phyloP scores from a whole-genome alignment of 2,329 filamentous ascomycete genomes.

The Colletotrichum sidae region DNA sequence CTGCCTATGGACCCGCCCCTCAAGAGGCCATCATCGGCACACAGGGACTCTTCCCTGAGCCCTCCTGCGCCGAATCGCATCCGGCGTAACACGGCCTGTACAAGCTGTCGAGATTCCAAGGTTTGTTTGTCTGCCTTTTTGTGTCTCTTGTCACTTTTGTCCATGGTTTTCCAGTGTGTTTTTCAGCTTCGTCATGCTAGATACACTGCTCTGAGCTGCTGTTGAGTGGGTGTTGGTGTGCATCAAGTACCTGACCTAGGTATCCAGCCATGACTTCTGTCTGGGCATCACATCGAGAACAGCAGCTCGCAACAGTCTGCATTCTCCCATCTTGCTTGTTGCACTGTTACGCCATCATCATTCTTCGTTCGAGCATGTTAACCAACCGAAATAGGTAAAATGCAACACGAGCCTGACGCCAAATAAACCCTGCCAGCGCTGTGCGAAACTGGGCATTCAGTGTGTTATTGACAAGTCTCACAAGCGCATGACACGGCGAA shows the following conservation, averaged over 20 bases:
- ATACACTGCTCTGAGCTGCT: constrained; percentile 4
- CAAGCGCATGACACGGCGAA: constrained; percentile 58
- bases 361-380: constrained; percentile 14
- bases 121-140: constrained; percentile 41
- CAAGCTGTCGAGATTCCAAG: constrained; percentile 50
- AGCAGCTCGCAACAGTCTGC: not conserved
- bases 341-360: not conserved
- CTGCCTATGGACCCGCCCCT: constrained; percentile 31
- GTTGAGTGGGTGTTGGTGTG: too few species aligned
- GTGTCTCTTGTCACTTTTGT: not conserved
- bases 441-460: constrained; percentile 55
- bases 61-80: constrained; percentile 41
- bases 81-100: constrained; percentile 47
- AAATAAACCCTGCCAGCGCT: constrained; percentile 58
- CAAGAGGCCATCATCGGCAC: constrained; percentile 33
- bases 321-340: not conserved
- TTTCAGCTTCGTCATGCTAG: not conserved
- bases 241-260: too few species aligned
- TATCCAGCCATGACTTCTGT: too few species aligned
- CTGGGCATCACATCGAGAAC: too few species aligned
- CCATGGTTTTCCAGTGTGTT: not conserved
- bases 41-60: constrained; percentile 26
- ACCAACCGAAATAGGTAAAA: constrained; percentile 51
- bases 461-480: constrained; percentile 61
- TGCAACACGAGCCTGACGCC: constrained; percentile 54